Evolutionary conservation across 129 eudicot species (phyloP), one percentile per base, ranked within the genome.

Genomic region (Tagetes erecta): DNA sequence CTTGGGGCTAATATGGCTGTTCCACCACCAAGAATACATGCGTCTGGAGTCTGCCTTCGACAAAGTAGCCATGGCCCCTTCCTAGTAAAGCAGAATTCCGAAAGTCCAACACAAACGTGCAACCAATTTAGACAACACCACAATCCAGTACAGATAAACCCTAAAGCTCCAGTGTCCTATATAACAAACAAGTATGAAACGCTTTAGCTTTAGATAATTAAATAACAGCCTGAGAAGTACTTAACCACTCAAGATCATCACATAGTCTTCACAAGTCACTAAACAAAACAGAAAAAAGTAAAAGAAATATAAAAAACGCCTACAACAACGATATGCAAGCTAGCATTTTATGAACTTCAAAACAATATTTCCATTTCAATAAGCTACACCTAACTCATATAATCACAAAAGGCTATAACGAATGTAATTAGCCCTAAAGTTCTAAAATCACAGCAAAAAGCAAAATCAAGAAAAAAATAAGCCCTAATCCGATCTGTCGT

Each of bases 11-110:
- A 88, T 91, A 57, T 88, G 97, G 82, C 97, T 88, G 67, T 91
- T 90, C 97, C 97, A 91, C 97, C 97, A 91, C 97, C 92, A 91
- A 13, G 97, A 91, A 83, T 91, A 91, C 95, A 84, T 88, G 13
- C 88, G 79, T 75, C 79, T 80, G 4, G 88, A 78, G 56, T 81
- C 85, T 0, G 79, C 45, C 45, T 82, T 84, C 5, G 91, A 56
- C 63, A 84, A 41, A 51, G 86, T 44, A 38, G 92, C 89, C 97
- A 91, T 86, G 64, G 44, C 82, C 66, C 74, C 11, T 74, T 13
- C 35, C 60, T 7, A 52, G 30, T 4, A 6, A 45, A 41, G 1
- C 14, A 36, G 8, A 53, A 30, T 69, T 63, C 30, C 74, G 47
- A 80, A 71, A 44, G 41, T 57, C 67, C 55, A 14, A 71, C 71